A percentile compares a stretch with the other conserved stretches of the same genome.
phyloP scores from a whole-genome alignment of 2,329 filamentous ascomycete species.

The Emergomyces pasteurianus region DNA sequence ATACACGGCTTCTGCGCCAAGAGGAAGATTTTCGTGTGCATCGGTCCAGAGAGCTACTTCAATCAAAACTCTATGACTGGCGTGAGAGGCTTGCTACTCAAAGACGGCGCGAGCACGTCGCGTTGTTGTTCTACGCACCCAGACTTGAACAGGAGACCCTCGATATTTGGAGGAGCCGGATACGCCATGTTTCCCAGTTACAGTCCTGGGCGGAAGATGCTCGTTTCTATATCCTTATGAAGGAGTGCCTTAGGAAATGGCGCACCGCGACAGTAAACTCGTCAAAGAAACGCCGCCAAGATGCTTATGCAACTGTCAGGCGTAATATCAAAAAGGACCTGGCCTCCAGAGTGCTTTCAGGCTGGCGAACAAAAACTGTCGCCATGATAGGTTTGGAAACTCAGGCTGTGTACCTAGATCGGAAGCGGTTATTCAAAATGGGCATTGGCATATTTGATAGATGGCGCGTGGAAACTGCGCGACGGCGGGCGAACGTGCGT shows the following conservation, averaged over 20 bases:
- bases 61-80: conserved; percentile 27
- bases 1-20: conserved; percentile 25
- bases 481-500: conserved; percentile 21
- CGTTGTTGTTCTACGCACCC: conserved; percentile 33
- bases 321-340: conserved; percentile 43
- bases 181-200: conserved; percentile 35
- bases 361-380: conserved; percentile 26
- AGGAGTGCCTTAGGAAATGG: conserved; percentile 40
- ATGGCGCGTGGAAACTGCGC: conserved; percentile 33
- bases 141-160: conserved; percentile 30
- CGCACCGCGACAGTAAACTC: conserved; percentile 38
- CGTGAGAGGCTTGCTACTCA: conserved; percentile 26
- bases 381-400: conserved; percentile 26
- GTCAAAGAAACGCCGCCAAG: conserved; percentile 41
- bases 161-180: conserved; percentile 25
- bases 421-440: conserved; percentile 23
- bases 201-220: conserved; percentile 44
- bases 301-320: conserved; percentile 44
- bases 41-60: conserved; percentile 23
- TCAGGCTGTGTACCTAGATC: conserved; percentile 27
- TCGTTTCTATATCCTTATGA: conserved; percentile 44
- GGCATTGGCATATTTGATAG: conserved; percentile 26
- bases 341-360: conserved; percentile 31
- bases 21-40: conserved; percentile 25
- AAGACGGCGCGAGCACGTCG: conserved; percentile 29